These are phyloP conservation scores for Potentilla sterilis DNA, from an alignment of 306 rosid species.

Conservation along the genomic window DNA sequence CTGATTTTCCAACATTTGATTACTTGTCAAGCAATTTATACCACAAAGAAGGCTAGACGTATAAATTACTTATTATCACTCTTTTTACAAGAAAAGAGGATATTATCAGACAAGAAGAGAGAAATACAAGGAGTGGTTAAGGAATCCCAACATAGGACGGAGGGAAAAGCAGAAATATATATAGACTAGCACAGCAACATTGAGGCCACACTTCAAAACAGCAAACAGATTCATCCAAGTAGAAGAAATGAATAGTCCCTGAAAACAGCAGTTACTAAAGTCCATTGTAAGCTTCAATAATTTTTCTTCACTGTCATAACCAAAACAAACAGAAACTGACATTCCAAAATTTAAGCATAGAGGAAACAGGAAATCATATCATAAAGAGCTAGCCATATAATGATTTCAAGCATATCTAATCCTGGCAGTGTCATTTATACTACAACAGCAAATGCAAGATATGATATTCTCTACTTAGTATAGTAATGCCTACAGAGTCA, in stretches of 20 bases:
- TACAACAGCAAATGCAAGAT: neutral
- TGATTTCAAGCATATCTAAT: neutral
- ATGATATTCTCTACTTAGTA: neutral
- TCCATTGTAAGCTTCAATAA: neutral
- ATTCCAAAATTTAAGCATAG: neutral
- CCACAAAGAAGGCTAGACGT: neutral
- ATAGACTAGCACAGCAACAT: neutral
- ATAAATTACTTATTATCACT: neutral
- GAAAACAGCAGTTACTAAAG: neutral
- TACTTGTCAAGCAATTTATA: neutral
- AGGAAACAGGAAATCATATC: neutral
- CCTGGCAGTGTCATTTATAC: neutral
- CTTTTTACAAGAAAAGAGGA: neutral
- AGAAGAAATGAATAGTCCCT: neutral
- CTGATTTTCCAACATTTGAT: neutral
- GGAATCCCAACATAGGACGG: neutral
- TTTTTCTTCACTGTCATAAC: neutral
- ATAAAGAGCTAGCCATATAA: neutral
- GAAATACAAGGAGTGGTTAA: neutral
- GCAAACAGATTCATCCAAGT: neutral
- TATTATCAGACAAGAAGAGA: neutral
- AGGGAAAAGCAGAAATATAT: neutral
- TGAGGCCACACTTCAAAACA: neutral
- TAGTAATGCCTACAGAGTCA: neutral
- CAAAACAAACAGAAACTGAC: neutral